A percentile compares a stretch with the other conserved stretches of the same genome.
Conservation (phyloP, 106 monocot species). For the Dendrobium chrysotoxum region DNA sequence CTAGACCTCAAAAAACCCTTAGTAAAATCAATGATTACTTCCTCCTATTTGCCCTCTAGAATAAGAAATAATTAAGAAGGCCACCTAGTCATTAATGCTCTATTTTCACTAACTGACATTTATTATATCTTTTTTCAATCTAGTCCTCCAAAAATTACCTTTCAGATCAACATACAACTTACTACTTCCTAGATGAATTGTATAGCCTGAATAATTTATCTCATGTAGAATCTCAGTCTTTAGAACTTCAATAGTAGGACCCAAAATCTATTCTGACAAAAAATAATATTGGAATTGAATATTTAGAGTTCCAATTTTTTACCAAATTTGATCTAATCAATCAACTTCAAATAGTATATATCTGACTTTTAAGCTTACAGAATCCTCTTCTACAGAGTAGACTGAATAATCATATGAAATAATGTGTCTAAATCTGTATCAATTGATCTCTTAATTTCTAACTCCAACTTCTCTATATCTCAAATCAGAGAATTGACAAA, state of each 20-base stretch:
- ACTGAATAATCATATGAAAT: too few species aligned
- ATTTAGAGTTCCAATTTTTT: too few species aligned
- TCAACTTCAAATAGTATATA: too few species aligned
- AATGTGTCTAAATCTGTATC: too few species aligned
- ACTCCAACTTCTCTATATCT: not conserved
- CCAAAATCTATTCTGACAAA: too few species aligned
- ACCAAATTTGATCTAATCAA: too few species aligned
- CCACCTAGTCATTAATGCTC: not conserved
- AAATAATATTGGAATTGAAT: too few species aligned
- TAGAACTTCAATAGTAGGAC: too few species aligned
- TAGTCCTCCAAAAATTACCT: not conserved
- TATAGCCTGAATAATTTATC: not conserved
- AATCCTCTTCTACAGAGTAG: too few species aligned
- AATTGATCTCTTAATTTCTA: not conserved
- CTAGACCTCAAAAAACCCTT: not conserved
- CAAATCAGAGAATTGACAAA: not conserved
- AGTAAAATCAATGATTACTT: not conserved
- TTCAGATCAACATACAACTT: not conserved
- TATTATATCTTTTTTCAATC: not conserved
- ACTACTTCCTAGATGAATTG: not conserved
- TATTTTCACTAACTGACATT: not conserved
- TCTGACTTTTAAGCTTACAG: too few species aligned
- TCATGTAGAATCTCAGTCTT: not conserved
- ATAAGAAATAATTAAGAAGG: not conserved
- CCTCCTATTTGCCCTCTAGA: not conserved